Base-by-base conservation (phyloP, 2,329 filamentous ascomycete genomes). In the Neonectria ditissima region DNA sequence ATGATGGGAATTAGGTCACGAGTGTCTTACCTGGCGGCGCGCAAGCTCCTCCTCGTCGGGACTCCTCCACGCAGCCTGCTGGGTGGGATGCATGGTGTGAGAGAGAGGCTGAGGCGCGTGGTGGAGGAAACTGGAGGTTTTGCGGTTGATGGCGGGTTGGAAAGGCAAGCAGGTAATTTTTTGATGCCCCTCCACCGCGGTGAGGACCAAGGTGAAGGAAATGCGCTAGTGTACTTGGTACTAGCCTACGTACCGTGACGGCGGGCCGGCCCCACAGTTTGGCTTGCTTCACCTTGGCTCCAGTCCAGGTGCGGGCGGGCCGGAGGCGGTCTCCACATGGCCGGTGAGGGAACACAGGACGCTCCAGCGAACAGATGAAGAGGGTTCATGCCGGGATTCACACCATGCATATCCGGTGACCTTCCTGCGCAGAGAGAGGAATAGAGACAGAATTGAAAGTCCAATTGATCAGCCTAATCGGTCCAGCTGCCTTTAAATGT, bases 41-140 rank as follows among this genome's bases (percentile, higher is more conserved):
- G 88, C 84, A 59, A 88, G 79, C 79, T 91, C 87, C 67, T 86
- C 87, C 69, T 82, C 78, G 63, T 80, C 85, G 55, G 83, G 82
- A 13, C 71, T 74, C 55, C 73, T 75, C 78, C 78, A 79, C 69
- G 65, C 70, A 61, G 78, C 75, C 69, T 72, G 73, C 59, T 76
- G 69, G 61, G 69, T 70, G 64, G 77, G 73, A 68, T 74, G 73
- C 78, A 80, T 80, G 37, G 41, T 64, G 16, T 63, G 55, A 30
- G 34, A 13, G 45, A 28, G n/a, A 30, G 53, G 30, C 7, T 52
- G 22, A 10, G 22, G 16, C 22, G 43, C 41, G 51, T 8, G 5
- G 32, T 14, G 47, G 59, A 43, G 45, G 44, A 20, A 41, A 18
- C 11, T 26, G 24, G 24, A 26, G 58, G 50, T 26, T 50, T 43